phyloP scores from a whole-genome alignment of 306 rosid species.

The Quercus rubra region DNA sequence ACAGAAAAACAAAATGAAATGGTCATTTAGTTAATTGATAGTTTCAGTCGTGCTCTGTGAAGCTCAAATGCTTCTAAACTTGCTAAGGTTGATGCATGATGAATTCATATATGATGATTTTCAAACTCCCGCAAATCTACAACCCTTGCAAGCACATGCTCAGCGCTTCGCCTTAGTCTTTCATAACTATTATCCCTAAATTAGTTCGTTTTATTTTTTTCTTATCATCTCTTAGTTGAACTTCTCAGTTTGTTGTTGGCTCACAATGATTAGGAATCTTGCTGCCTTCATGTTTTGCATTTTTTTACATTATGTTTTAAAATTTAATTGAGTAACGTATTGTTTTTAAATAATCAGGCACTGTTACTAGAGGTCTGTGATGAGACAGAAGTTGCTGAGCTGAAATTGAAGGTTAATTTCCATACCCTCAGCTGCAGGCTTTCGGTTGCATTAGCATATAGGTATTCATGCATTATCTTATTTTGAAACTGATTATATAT shows the following conservation, averaged over 20 bases:
- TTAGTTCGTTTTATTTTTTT: background rate
- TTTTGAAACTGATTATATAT: slow-evolving; percentile 12
- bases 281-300: slow-evolving; percentile 16
- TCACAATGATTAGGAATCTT: background rate
- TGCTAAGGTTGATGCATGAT: background rate
- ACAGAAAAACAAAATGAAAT: background rate
- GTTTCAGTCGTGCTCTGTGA: background rate
- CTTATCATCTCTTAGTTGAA: background rate
- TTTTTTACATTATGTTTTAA: slow-evolving; percentile 24
- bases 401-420: slow-evolving; percentile 84
- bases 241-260: slow-evolving; percentile 11
- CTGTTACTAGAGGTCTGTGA: slow-evolving; percentile 94
- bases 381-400: slow-evolving; percentile 96
- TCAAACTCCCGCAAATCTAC: background rate
- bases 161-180: background rate
- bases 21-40: background rate
- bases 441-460: background rate
- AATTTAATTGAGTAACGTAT: slow-evolving; percentile 3
- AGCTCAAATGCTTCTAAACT: background rate
- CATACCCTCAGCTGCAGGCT: slow-evolving; percentile 12
- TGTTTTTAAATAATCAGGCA: slow-evolving; percentile 57
- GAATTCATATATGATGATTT: too few relatives aligned
- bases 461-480: background rate
- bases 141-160: background rate
- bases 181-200: slow-evolving; percentile 3